Conservation (phyloP, 2,329 filamentous ascomycete species). For the Penicillium rolfsii region DNA sequence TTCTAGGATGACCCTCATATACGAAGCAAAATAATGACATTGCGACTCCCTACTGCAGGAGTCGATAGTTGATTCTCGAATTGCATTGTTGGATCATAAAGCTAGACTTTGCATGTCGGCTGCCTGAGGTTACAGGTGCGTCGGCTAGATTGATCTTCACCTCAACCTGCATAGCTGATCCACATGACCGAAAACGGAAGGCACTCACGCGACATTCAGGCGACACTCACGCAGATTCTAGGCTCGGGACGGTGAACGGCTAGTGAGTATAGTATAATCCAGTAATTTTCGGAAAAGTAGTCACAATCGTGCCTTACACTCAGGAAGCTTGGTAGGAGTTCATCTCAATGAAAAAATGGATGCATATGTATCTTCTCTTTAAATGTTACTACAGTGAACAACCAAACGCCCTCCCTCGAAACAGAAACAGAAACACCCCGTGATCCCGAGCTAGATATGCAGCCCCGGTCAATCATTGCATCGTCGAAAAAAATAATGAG, state of each 20-base stretch:
- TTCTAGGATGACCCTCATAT: too few relatives aligned
- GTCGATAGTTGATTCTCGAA: neutral
- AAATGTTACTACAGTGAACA: conserved; percentile 1
- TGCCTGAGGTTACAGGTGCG: neutral
- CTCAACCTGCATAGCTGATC: neutral
- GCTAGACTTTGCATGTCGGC: neutral
- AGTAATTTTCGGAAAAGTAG: too few relatives aligned
- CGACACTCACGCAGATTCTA: neutral
- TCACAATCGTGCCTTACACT: too few relatives aligned
- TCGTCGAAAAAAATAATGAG: conserved; percentile 27
- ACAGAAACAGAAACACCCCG: neutral
- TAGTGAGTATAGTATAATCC: too few relatives aligned
- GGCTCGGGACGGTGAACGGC: too few relatives aligned
- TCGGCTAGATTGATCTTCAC: neutral
- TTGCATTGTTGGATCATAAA: neutral
- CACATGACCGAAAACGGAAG: conserved; percentile 2
- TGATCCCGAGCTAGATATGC: conserved; percentile 22
- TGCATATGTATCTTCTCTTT: neutral
- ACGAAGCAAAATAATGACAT: neutral
- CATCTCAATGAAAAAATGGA: neutral
- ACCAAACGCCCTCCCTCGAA: neutral
- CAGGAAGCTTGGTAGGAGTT: neutral
- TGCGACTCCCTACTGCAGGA: neutral
- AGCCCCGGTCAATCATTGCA: conserved; percentile 33
- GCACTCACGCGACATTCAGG: conserved; percentile 16